phyloP scores from a whole-genome alignment of 139 green algal species.

The Zygnema circumcarinatum region DNA sequence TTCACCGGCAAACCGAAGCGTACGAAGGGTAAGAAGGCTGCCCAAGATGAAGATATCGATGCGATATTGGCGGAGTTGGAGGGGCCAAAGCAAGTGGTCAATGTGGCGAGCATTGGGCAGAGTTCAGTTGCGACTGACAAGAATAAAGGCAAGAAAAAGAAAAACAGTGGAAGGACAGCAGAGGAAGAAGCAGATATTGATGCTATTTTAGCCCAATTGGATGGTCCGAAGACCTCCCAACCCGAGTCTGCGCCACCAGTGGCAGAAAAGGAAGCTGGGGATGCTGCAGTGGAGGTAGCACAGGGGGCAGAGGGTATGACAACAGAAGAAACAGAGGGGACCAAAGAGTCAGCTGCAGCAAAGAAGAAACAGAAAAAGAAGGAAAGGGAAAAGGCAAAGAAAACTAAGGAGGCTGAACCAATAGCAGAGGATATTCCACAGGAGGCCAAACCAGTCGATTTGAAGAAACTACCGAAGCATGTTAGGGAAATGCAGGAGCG shows the following conservation, averaged over 20 bases:
- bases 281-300: slow-evolving; percentile 19
- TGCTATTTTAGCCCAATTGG: slow-evolving; percentile 47
- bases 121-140: slow-evolving; percentile 58
- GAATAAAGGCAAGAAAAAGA: slow-evolving; percentile 60
- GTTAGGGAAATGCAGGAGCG: slow-evolving; percentile 62
- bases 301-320: not conserved
- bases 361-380: slow-evolving; percentile 70
- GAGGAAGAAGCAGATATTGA: slow-evolving; percentile 64
- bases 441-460: slow-evolving; percentile 18
- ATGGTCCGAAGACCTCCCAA: slow-evolving; percentile 21
- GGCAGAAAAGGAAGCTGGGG: not conserved
- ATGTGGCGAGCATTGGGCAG: not conserved
- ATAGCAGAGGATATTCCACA: slow-evolving; percentile 64
- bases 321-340: slow-evolving; percentile 30
- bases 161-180: slow-evolving; percentile 45
- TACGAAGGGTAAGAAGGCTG: slow-evolving; percentile 71
- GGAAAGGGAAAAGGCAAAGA: slow-evolving; percentile 66
- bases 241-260: not conserved
- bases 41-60: slow-evolving; percentile 47
- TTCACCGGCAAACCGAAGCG: slow-evolving; percentile 63
- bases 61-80: slow-evolving; percentile 35
- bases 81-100: slow-evolving; percentile 65
- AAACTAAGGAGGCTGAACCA: slow-evolving; percentile 54
- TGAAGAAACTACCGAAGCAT: slow-evolving; percentile 54
- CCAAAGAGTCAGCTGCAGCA: slow-evolving; percentile 66